Conservation (phyloP, 192 early-diverging fungal species). For the Neocallimastix lanati region DNA sequence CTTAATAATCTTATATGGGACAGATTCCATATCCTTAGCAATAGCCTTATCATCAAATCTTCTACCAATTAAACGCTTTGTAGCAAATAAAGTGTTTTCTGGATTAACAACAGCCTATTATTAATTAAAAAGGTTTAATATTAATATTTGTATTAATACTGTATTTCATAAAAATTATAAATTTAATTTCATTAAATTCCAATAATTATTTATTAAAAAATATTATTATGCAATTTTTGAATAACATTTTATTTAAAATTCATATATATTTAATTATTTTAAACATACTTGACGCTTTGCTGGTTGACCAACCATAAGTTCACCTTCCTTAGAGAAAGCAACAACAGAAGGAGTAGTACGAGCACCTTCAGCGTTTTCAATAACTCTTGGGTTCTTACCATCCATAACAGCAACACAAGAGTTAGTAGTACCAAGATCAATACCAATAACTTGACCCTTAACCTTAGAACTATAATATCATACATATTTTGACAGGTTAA, state of each 20-base stretch:
- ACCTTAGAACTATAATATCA: slow-evolving; percentile 24
- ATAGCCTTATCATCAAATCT: slow-evolving; percentile 75
- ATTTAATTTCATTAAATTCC: no score
- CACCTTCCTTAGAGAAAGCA: slow-evolving; percentile 88
- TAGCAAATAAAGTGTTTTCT: slow-evolving; percentile 93
- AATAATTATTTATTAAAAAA: no score
- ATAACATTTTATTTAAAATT: no score
- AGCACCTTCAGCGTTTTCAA: slow-evolving; percentile 91
- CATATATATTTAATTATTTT: no score
- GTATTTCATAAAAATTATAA: no score
- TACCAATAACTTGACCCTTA: slow-evolving; percentile 76
- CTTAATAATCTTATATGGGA: slow-evolving; percentile 86
- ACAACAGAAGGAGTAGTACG: slow-evolving; percentile 95
- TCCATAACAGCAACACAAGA: slow-evolving; percentile 99
- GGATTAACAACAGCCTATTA: slow-evolving; percentile 91
- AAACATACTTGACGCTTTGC: slow-evolving; percentile 74
- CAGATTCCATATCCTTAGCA: slow-evolving; percentile 71
- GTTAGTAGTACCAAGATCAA: slow-evolving; percentile 98
- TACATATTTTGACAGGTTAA: no score
- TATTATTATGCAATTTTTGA: no score
- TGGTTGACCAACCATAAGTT: slow-evolving; percentile 84
- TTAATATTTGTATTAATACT: no score
- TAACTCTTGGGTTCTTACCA: slow-evolving; percentile 88
- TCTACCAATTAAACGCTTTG: no score
- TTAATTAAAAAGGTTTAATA: no score